These are phyloP conservation scores for Bonnemaisonia californica DNA, from an alignment of 31 red algal genomes.

Conservation along the genomic window DNA sequence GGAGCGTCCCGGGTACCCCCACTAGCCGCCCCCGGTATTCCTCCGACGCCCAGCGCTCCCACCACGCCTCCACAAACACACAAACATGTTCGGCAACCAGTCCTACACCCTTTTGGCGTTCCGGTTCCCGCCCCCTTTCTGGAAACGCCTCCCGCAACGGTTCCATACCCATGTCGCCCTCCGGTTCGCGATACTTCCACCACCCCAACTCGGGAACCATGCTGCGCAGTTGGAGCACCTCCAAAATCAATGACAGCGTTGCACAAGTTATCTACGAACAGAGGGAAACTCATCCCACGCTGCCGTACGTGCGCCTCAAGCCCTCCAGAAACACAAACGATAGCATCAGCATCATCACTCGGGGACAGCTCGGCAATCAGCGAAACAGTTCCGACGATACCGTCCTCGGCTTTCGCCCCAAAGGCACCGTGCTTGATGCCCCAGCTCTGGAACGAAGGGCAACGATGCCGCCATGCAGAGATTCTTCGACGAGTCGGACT, in stretches of 20 bases:
- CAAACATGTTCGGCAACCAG: conserved; percentile 35
- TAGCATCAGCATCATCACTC: neutral
- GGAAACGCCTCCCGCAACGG: neutral
- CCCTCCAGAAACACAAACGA: neutral
- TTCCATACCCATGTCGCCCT: conserved; percentile 26
- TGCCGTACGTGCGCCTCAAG: neutral
- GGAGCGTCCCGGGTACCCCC: conserved; percentile 52
- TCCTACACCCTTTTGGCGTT: too few species aligned
- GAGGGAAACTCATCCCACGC: conserved; percentile 35
- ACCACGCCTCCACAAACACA: conserved; percentile 20
- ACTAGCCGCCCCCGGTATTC: neutral
- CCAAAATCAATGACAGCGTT: conserved; percentile 52
- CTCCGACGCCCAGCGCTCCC: neutral
- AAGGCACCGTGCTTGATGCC: neutral
- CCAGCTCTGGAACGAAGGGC: neutral
- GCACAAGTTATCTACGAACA: conserved; percentile 51
- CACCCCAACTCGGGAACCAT: conserved; percentile 8
- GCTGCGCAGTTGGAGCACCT: conserved; percentile 15
- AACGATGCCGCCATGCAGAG: conserved; percentile 23
- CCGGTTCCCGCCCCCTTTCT: conserved; percentile 10
- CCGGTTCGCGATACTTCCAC: conserved; percentile 33
- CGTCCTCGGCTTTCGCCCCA: neutral
- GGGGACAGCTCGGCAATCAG: too few species aligned
- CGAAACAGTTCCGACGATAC: neutral
- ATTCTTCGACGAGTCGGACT: conserved; percentile 36